Evolutionary conservation across 148 eudicot genomes (phyloP).

Genomic region (Rheum nobile): DNA sequence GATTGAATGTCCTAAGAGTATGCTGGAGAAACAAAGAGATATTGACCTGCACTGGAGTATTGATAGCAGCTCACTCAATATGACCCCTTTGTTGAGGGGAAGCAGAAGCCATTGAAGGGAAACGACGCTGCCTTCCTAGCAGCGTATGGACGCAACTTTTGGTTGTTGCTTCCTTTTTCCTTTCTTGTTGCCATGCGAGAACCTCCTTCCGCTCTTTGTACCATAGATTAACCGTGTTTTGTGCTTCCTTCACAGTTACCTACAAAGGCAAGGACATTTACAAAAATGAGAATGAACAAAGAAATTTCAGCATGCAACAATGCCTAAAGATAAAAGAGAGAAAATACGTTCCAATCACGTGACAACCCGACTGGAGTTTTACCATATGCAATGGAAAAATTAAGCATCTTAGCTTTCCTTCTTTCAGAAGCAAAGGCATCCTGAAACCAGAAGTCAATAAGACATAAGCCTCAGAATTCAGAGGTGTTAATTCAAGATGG

Average conservation of each 20-base stretch:
- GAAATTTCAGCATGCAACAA: neutral
- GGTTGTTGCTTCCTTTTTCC: conserved; percentile 53
- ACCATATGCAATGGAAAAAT: conserved; percentile 97
- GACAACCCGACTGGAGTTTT: conserved; percentile 88
- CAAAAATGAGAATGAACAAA: neutral
- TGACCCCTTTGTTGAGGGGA: conserved; percentile 43
- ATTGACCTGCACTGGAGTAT: conserved; percentile 91
- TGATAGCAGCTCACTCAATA: conserved; percentile 96
- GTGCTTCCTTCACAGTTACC: conserved; percentile 91
- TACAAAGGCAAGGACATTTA: conserved; percentile 10
- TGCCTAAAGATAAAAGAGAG: neutral
- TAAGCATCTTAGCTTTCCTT: conserved; percentile 99
- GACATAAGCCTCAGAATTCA: neutral
- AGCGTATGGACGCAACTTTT: conserved; percentile 54
- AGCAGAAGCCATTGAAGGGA: conserved; percentile 47
- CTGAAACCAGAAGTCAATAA: conserved; percentile 25
- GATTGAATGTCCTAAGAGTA: neutral
- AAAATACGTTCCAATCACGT: conserved; percentile 95
- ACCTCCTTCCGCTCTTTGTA: conserved; percentile 86
- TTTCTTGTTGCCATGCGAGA: conserved; percentile 61
- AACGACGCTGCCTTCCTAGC: conserved; percentile 75
- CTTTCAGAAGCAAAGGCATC: conserved; percentile 95
- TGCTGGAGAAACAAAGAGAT: neutral
- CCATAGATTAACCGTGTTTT: conserved; percentile 85
- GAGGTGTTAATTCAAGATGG: neutral